Evolutionary conservation across 23 red algal species (phyloP).

Genomic region (Gracilaria domingensis): DNA sequence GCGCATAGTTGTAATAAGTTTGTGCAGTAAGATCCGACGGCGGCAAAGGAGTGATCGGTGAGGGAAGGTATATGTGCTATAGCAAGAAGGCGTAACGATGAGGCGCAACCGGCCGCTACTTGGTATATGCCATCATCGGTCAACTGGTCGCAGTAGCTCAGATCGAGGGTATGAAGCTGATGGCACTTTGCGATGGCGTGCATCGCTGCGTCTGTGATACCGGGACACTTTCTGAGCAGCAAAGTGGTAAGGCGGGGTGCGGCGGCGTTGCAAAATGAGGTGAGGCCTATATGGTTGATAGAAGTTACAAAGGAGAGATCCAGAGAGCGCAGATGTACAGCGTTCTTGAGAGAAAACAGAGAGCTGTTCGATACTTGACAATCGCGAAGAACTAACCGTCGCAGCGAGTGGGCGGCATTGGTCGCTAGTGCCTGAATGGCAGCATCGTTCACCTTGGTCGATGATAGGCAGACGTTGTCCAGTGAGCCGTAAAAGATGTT

Average conservation of each 20-base stretch:
- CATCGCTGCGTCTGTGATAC: conserved; percentile 44
- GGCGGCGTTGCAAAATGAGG: conserved; percentile 47
- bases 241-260: conserved; percentile 36
- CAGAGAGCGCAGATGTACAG: conserved; percentile 36
- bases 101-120: conserved; percentile 12
- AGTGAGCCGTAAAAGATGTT: conserved; percentile 45
- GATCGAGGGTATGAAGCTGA: conserved; percentile 63
- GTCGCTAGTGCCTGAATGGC: conserved; percentile 46
- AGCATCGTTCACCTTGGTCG: conserved; percentile 43
- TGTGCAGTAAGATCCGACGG: conserved; percentile 36
- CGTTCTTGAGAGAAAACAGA: conserved; percentile 35
- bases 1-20: conserved; percentile 60
- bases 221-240: conserved; percentile 36
- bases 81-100: conserved; percentile 43
- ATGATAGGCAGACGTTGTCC: conserved; percentile 56
- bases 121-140: conserved; percentile 36
- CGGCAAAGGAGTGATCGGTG: conserved; percentile 32
- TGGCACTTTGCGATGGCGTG: conserved; percentile 21
- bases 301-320: conserved; percentile 58
- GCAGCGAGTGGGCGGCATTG: conserved; percentile 28
- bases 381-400: conserved; percentile 42
- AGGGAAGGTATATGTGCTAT: conserved; percentile 36
- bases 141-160: conserved; percentile 46
- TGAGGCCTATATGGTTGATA: conserved; percentile 31
- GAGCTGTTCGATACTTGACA: conserved; percentile 40